Base-by-base conservation (phyloP, 306 rosid species). In the Delonix regia region DNA sequence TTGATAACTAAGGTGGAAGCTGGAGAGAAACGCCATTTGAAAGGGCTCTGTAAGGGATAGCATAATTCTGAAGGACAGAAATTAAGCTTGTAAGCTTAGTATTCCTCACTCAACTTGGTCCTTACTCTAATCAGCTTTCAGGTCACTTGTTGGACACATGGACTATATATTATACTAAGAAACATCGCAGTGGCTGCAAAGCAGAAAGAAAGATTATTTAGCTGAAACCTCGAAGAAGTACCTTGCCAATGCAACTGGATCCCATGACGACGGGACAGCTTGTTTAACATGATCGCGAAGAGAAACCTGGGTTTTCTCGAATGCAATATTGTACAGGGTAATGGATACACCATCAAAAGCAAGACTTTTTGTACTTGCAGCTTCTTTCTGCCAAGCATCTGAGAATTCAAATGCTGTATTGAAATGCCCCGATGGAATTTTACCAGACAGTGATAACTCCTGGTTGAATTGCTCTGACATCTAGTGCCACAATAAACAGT, bases 381-480 rank as follows among this genome's bases (percentile, higher is more conserved):
- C 95, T 77, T 93, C 97, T 81, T 89, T 91, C 83, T 91, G 97
- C 97, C 98, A 93, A 71, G 82, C 85, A 53, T 86, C 91, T 3
- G 90, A 34, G 80, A 88, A 93, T 53, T 87, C 90, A 85, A 93
- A 93, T 0, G 92, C 97, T 0, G 90, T 13, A 59, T 89, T 93
- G 93, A 93, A 93, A 77, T 93, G 89, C 19, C 98, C 97, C 0
- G 94, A 79, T 0, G 98, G 97, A 62, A 93, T 93, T 86, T 93
- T 93, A 12, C 98, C 97, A 16, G 93, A 84, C 25, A 93, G 86
- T 5, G 89, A 83, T 41, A 90, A n/a, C 63, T 89, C 97, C 89
- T 88, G 94, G 84, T 93, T 93, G 71, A 93, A 93, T 55, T 81
- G 93, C 87, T 93, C 98, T 0, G 98, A 93, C 98, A 93, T 93